Base-by-base conservation (phyloP, 805 yeast genomes). In the Ogataea parapolymorpha region DNA sequence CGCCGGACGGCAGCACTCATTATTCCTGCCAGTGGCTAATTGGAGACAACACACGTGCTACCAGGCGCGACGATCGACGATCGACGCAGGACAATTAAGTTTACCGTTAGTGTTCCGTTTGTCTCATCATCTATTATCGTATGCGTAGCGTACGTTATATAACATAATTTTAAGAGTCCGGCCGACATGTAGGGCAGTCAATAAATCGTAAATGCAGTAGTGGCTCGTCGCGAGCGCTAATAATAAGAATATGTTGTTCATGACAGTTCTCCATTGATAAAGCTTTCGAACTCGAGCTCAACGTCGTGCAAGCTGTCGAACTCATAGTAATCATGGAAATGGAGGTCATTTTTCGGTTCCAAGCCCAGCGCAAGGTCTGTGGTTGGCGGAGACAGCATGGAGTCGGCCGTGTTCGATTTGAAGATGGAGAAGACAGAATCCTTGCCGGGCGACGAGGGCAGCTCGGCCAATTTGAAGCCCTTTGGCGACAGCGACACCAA, bases 241-340 rank as follows among this genome's bases (percentile, higher is more conserved):
- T 15, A 30, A 29, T 26, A 37, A 30, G 32, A 16, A 17, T 15
- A 29, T 15, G 32, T 16, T 29, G 22, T 29, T 47, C 48, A 47
- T 37, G 48, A 44, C 29, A 44, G 29, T 15, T 49, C 52, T 17
- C 63, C 63, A 32, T 53, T 56, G 22, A 60, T 52, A 36, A 59
- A 60, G 30, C 45, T 55, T 32, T 60, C 62, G 46, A 57, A 59
- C 33, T 56, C 63, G 32, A 51, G 37, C 32, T 60, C 61, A 26
- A 58, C 59, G 30, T 49, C 55, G 39, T 46, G 42, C 28, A 45
- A 10, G 26, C 44, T 46, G 41, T 43, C 48, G 38, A 55, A 55
- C 26, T 51, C 55, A 44, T 51, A 55, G 33, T 45, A 52, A 33
- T 55, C 59, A 28, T 42, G 45, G 35, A 43, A 44, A 22, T 39